Base-by-base conservation (phyloP, 805 yeast genomes). In the Henningerozyma blattae region DNA sequence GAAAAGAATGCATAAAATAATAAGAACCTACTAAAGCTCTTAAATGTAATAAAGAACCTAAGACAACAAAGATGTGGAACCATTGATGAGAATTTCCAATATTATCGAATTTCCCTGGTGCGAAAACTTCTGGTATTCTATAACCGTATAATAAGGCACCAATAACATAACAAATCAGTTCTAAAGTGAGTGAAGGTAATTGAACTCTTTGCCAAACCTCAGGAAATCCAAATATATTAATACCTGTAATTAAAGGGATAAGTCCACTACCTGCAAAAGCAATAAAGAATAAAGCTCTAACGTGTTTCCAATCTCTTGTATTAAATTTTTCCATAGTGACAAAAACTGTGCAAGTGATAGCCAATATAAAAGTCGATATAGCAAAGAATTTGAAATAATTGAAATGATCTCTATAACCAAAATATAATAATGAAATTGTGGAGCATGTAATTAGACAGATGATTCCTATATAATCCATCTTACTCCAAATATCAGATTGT, bases 81-180 rank as follows among this genome's bases (percentile, higher is more conserved):
- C 84, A 68, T 51, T 85, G 95, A 52, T 85, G 95, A 7, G 91
- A 78, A 44, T 77, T 77, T 7, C 94, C 94, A 43, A 71, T 61
- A 12, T 71, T 44, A 45, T 84, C 94, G 45, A 71, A 80, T 22
- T 34, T 52, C 0, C 86, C 86, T 1, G 85, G 84, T 5, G 43
- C 45, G 31, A 66, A 64, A 5, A 46, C 34, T 52, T 86, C 96
- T 0, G 96, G 96, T 18, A 84, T 54, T 39, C 95, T 64, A 32
- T 66, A 59, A 0, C 94, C 95, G 51, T 86, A 86, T 28, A 86
- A 53, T 0, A 67, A 57, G 0, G 95, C 95, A 1, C 96, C 96
- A 2, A 61, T 41, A 5, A 84, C 75, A 57, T 86, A 87, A 34
- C 79, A 72, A 2, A 70, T 46, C 0, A 84, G 94, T 53, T 86